phyloP scores from a whole-genome alignment of 179 eudicot genomes.

The Beta macrorhiza region DNA sequence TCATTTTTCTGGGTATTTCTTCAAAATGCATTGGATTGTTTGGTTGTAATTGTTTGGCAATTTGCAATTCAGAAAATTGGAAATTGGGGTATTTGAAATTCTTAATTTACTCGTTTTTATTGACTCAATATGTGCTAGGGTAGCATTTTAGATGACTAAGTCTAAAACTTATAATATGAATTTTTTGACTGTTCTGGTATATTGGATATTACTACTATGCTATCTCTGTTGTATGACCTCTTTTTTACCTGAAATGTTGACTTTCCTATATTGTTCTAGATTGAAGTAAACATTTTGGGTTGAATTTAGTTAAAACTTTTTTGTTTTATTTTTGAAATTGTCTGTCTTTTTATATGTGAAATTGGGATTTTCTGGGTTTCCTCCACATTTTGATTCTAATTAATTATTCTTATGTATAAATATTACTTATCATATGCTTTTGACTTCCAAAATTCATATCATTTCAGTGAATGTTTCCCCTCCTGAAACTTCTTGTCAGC shows the following conservation, averaged over 20 bases:
- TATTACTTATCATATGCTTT: not conserved
- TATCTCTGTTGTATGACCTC: not conserved
- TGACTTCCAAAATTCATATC: conserved; percentile 6
- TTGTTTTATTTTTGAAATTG: not conserved
- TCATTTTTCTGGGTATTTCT: not conserved
- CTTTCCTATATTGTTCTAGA: not conserved
- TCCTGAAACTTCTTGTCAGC: not conserved
- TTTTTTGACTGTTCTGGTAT: not conserved
- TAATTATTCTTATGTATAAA: not conserved
- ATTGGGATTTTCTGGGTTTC: not conserved
- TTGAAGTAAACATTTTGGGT: not conserved
- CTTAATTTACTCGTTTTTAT: not conserved
- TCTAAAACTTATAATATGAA: not conserved
- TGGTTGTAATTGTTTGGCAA: conserved; percentile 6
- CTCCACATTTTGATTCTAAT: not conserved
- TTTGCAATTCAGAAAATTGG: not conserved
- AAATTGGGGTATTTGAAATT: not conserved
- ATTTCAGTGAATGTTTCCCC: not conserved
- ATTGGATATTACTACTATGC: not conserved
- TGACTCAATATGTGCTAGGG: not conserved
- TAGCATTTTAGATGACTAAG: not conserved
- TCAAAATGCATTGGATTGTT: conserved; percentile 1
- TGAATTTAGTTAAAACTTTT: not conserved
- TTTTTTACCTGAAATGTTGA: conserved; percentile 3
- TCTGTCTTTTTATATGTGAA: not conserved